A percentile compares a stretch with the other conserved stretches of the same genome.
These are phyloP conservation scores for Epichloe baconii DNA, from an alignment of 2,329 filamentous ascomycete species.

Conservation along the genomic window DNA sequence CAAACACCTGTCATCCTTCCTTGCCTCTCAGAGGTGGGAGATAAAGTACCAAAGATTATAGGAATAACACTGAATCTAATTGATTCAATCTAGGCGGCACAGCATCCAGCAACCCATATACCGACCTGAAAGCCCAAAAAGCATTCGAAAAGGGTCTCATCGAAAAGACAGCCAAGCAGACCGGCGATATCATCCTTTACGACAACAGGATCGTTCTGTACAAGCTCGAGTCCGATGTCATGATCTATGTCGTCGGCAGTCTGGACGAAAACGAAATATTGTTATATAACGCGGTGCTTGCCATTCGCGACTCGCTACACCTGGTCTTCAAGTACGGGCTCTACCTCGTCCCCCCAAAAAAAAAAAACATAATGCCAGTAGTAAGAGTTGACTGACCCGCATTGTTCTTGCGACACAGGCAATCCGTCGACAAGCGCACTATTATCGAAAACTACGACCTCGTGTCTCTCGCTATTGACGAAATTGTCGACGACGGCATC, in stretches of 20 bases:
- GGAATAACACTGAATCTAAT: background rate
- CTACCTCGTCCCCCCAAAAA: background rate
- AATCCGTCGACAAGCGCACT: constrained; percentile 93
- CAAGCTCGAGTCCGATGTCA: constrained; percentile 95
- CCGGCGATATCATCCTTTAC: constrained; percentile 90
- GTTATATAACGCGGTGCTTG: constrained; percentile 86
- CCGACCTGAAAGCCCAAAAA: constrained; percentile 85
- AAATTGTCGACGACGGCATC: constrained; percentile 90
- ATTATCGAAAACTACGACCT: constrained; percentile 98
- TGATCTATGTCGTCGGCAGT: constrained; percentile 84
- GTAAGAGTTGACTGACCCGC: constrained; percentile 4
- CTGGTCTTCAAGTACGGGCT: constrained; percentile 72
- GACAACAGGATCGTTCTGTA: constrained; percentile 94
- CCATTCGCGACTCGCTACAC: constrained; percentile 79
- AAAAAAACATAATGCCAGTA: background rate
- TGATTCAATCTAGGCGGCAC: constrained; percentile 17
- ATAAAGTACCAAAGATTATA: too few relatives aligned
- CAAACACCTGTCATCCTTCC: background rate
- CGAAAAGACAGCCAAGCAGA: constrained; percentile 93
- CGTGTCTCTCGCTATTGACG: constrained; percentile 84
- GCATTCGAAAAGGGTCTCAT: constrained; percentile 91
- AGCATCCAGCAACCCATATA: constrained; percentile 60
- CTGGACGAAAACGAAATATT: constrained; percentile 94
- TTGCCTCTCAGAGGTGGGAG: too few relatives aligned
- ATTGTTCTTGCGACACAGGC: constrained; percentile 36